Base-by-base conservation (phyloP, 768 basidiomycete species). In the Leucocoprinus sp. region DNA sequence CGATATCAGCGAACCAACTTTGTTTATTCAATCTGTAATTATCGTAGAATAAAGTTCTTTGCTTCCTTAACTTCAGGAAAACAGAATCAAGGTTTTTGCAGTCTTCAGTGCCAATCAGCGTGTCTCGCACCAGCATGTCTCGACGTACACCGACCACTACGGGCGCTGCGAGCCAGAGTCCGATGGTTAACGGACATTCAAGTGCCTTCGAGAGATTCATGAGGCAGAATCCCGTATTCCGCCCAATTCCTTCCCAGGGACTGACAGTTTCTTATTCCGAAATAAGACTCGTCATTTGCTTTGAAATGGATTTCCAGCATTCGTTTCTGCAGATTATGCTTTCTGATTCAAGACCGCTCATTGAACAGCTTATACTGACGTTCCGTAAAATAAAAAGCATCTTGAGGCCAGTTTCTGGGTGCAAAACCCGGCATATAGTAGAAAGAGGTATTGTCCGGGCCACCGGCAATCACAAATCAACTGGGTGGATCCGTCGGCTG, bases 381-480 rank as follows among this genome's bases (percentile, higher is more conserved):
- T n/a, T n/a, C n/a, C n/a, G n/a, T n/a, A n/a, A n/a, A n/a, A n/a
- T n/a, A n/a, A n/a, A n/a, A n/a, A n/a, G n/a, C n/a, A n/a, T n/a
- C n/a, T n/a, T n/a, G n/a, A n/a, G n/a, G n/a, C n/a, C n/a, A n/a
- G n/a, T n/a, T n/a, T n/a, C n/a, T n/a, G n/a, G n/a, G n/a, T n/a
- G n/a, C n/a, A n/a, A n/a, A n/a, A n/a, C n/a, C n/a, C n/a, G n/a
- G n/a, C n/a, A n/a, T n/a, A n/a, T n/a, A n/a, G n/a, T n/a, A n/a
- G n/a, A n/a, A n/a, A n/a, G n/a, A n/a, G n/a, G n/a, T n/a, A n/a
- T n/a, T n/a, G n/a, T n/a, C n/a, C 22, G 42, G 42, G 31, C 34
- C 42, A 45, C 36, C 43, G 43, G 43, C 36, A 18, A 45, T 45
- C 43, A 45, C 26, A 9, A 18, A 28, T 14, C n/a, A 40, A 11